phyloP scores from a whole-genome alignment of 257 asterid species.

The Nicotiana benthamiana region DNA sequence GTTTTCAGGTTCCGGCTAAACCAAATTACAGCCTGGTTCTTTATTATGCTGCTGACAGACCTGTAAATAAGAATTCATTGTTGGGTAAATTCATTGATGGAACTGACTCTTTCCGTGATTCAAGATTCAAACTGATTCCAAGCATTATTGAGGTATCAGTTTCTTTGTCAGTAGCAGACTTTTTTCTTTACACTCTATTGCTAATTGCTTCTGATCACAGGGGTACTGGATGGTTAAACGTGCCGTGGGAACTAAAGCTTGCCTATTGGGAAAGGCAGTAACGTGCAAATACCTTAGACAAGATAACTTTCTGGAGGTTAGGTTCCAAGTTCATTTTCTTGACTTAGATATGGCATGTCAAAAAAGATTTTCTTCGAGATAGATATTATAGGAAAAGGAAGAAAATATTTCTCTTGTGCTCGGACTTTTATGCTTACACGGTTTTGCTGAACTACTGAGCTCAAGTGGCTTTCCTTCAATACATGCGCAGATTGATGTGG shows the following conservation, averaged over 20 bases:
- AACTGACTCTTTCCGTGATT: conserved; percentile 80
- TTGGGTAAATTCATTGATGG: conserved; percentile 83
- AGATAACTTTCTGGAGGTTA: conserved; percentile 95
- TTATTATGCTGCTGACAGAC: conserved; percentile 88
- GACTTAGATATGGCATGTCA: too few species aligned
- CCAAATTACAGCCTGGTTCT: conserved; percentile 96
- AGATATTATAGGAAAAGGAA: too few species aligned
- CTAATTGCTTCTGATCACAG: conserved; percentile 23
- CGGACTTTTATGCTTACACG: neutral
- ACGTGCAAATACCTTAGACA: conserved; percentile 89
- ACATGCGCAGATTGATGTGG: conserved; percentile 77
- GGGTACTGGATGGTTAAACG: conserved; percentile 99
- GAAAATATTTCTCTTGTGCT: neutral
- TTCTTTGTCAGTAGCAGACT: neutral
- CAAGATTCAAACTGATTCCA: conserved; percentile 96
- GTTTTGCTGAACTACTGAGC: neutral
- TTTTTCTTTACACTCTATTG: neutral
- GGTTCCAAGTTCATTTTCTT: conserved; percentile 8
- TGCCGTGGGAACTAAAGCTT: conserved; percentile 98
- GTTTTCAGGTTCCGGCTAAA: conserved; percentile 81
- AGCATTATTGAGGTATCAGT: conserved; percentile 81
- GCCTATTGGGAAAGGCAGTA: conserved; percentile 94
- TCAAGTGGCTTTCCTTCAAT: neutral
- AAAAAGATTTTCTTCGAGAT: too few species aligned
- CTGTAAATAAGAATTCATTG: conserved; percentile 63